Evolutionary conservation across 768 basidiomycete species (phyloP), one percentile per base, ranked within the genome.

Genomic region (Rhodosporidiobolus odoratus): DNA sequence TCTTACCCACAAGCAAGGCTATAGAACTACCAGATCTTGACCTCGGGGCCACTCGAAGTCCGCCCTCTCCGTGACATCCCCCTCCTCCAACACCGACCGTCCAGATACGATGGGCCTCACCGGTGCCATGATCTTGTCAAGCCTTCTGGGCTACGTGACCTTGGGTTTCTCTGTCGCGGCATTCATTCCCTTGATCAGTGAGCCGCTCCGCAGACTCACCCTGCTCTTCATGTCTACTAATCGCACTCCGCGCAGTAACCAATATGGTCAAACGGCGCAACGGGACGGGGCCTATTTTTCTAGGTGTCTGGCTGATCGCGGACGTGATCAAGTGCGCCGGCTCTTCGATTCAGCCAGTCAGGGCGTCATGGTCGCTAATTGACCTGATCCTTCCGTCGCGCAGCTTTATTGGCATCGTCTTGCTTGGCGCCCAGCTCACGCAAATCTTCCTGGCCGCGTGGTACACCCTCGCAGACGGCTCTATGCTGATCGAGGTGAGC

Each of bases 21-120:
- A n/a, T n/a, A n/a, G n/a, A n/a, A n/a, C n/a, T n/a, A n/a, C n/a
- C n/a, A n/a, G n/a, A n/a, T n/a, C n/a, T n/a, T n/a, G n/a, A n/a
- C n/a, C n/a, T n/a, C n/a, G n/a, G n/a, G n/a, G n/a, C n/a, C n/a
- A n/a, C n/a, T n/a, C n/a, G n/a, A n/a, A n/a, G n/a, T n/a, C n/a
- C n/a, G n/a, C n/a, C n/a, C n/a, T n/a, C n/a, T n/a, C n/a, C n/a
- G n/a, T n/a, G n/a, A n/a, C n/a, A n/a, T n/a, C n/a, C n/a, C n/a
- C n/a, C n/a, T n/a, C n/a, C n/a, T n/a, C n/a, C n/a, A n/a, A n/a
- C n/a, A n/a, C n/a, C n/a, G n/a, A n/a, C n/a, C n/a, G n/a, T n/a
- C n/a, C n/a, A n/a, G n/a, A n/a, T n/a, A n/a, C n/a, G 30, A 57
- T 57, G 56, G 35, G 35, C 21, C 56, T 57, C 56, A 57, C 56